Percentiles rank a stretch among this genome's conserved stretches.
Evolutionary conservation across 495 filamentous ascomycete species (phyloP).

Genomic region (Cudoniella acicularis): DNA sequence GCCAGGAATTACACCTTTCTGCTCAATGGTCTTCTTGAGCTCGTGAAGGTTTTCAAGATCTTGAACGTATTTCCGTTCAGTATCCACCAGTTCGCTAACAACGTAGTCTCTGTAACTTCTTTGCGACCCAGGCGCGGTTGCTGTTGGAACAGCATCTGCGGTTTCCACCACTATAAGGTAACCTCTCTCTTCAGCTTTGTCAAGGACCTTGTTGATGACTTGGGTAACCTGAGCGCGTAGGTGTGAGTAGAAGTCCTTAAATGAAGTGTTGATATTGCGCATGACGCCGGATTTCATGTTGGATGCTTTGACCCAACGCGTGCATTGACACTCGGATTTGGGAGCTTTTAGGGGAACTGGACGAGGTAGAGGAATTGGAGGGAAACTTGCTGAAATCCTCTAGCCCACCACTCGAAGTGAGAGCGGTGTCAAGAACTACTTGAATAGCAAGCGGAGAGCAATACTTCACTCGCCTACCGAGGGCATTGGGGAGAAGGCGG

Average conservation of each 20-base stretch:
- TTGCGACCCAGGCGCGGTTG: slow-evolving; percentile 43
- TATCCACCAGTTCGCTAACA: slow-evolving; percentile 84
- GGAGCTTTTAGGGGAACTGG: too few species aligned
- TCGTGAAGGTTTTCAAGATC: slow-evolving; percentile 92
- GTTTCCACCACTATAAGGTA: slow-evolving; percentile 57
- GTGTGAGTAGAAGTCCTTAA: slow-evolving; percentile 1
- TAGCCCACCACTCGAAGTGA: too few species aligned
- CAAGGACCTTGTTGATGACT: slow-evolving; percentile 88
- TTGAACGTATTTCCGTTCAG: slow-evolving; percentile 97
- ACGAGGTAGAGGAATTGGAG: too few species aligned
- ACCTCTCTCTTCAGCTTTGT: slow-evolving; percentile 72
- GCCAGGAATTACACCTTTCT: slow-evolving; percentile 80
- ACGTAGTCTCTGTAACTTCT: slow-evolving; percentile 85
- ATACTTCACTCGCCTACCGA: too few species aligned
- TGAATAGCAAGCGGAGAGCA: too few species aligned
- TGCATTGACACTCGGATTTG: too few species aligned
- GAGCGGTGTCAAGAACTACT: too few species aligned
- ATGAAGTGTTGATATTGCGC: background rate
- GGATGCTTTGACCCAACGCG: too few species aligned
- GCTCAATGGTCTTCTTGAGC: slow-evolving; percentile 84
- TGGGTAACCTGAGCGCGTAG: slow-evolving; percentile 33
- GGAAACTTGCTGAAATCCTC: too few species aligned
- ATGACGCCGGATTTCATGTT: background rate
- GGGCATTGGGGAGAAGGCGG: too few species aligned
- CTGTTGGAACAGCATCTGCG: slow-evolving; percentile 35